phyloP scores from a whole-genome alignment of 2,329 filamentous ascomycete genomes.

The Sclerotinia subarctica region DNA sequence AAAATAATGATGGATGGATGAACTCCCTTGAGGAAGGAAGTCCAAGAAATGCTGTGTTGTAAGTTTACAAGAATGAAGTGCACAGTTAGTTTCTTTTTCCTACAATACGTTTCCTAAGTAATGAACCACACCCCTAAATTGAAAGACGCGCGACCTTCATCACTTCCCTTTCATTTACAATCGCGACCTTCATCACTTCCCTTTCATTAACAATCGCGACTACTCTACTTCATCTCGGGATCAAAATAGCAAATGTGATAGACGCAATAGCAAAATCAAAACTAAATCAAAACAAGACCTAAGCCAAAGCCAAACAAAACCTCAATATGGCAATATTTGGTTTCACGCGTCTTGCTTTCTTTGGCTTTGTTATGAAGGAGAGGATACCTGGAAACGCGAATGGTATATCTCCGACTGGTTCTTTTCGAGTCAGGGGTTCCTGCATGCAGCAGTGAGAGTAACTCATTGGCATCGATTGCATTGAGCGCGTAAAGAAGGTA shows the following conservation, averaged over 20 bases:
- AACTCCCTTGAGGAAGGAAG: neutral
- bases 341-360: slow-evolving; percentile 27
- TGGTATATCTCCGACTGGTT: slow-evolving; percentile 30
- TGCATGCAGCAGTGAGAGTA: neutral
- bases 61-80: slow-evolving; percentile 1
- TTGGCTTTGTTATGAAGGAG: slow-evolving; percentile 34
- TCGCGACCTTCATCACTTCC: slow-evolving; percentile 18
- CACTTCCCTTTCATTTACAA: slow-evolving; percentile 4
- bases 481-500: slow-evolving; percentile 37
- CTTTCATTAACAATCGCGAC: slow-evolving; percentile 11
- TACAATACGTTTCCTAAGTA: neutral
- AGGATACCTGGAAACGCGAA: slow-evolving; percentile 30
- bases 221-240: slow-evolving; percentile 3
- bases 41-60: neutral
- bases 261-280: slow-evolving; percentile 28
- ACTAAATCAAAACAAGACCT: slow-evolving; percentile 24
- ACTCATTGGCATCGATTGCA: slow-evolving; percentile 27
- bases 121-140: neutral
- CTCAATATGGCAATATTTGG: slow-evolving; percentile 30
- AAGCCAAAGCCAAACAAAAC: slow-evolving; percentile 33
- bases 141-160: slow-evolving; percentile 30
- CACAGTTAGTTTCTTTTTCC: neutral
- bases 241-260: neutral
- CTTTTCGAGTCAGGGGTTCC: slow-evolving; percentile 12
- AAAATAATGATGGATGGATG: neutral